Percentiles rank a stretch among this genome's conserved stretches.
Conservation (phyloP, 768 basidiomycete species). For the Boletus speciosus region DNA sequence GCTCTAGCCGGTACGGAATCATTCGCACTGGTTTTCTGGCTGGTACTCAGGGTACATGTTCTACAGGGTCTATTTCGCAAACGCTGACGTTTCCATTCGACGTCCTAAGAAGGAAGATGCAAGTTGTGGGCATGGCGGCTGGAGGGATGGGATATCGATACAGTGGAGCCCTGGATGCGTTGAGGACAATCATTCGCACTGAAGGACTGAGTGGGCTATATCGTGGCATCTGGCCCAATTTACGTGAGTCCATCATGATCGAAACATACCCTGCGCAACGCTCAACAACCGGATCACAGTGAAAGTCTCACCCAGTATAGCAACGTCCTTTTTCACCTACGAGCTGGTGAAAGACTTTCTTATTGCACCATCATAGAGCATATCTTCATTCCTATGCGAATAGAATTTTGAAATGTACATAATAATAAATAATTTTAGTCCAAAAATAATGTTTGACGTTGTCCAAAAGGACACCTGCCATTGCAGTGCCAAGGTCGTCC, state of each 20-base stretch:
- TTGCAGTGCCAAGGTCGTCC: slow-evolving; percentile 5
- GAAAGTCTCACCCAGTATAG: slow-evolving; percentile 88
- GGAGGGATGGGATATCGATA: slow-evolving; percentile 63
- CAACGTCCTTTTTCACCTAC: slow-evolving; percentile 82
- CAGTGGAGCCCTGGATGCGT: slow-evolving; percentile 76
- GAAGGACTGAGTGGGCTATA: slow-evolving; percentile 82
- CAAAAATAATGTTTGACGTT: slow-evolving; percentile 8
- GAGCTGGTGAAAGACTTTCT: slow-evolving; percentile 60
- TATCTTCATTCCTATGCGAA: neutral
- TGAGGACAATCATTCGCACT: slow-evolving; percentile 58
- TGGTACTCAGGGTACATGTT: slow-evolving; percentile 2
- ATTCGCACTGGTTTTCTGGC: neutral
- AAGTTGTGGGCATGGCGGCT: slow-evolving; percentile 77
- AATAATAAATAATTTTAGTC: slow-evolving; percentile 4
- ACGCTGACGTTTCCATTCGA: slow-evolving; percentile 96
- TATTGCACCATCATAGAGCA: slow-evolving; percentile 24
- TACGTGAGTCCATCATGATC: slow-evolving; percentile 50
- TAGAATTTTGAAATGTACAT: neutral
- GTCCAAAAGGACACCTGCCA: slow-evolving; percentile 8
- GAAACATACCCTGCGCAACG: neutral
- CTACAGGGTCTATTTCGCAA: slow-evolving; percentile 81
- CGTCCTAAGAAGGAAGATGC: slow-evolving; percentile 93
- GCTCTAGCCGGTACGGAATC: slow-evolving; percentile 68
- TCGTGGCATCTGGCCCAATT: slow-evolving; percentile 84
- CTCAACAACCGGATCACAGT: slow-evolving; percentile 42